Conservation (phyloP, 2,329 filamentous ascomycete genomes). For the Xylaria sp. region DNA sequence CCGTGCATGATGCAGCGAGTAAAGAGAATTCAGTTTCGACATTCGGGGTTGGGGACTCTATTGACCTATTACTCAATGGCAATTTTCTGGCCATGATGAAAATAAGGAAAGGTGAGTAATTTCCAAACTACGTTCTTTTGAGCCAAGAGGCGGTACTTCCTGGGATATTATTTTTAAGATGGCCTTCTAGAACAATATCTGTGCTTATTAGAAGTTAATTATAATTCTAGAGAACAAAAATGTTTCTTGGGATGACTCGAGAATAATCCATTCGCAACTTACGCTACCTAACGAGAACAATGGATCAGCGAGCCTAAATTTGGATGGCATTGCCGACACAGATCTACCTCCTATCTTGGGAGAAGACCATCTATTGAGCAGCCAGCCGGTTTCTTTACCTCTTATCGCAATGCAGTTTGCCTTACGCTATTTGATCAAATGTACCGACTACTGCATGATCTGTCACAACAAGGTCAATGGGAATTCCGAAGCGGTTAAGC, state of each 20-base stretch:
- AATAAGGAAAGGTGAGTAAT: constrained; percentile 51
- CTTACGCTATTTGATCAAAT: constrained; percentile 77
- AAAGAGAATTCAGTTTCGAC: constrained; percentile 50
- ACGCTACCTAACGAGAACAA: background rate
- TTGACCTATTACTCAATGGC: constrained; percentile 71
- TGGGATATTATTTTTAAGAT: background rate
- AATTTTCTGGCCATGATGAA: constrained; percentile 68
- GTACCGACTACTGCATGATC: constrained; percentile 85
- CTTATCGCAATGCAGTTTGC: constrained; percentile 74
- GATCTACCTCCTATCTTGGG: constrained; percentile 36
- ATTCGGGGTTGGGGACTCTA: constrained; percentile 73
- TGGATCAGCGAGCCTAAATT: too few relatives aligned
- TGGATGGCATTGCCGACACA: constrained; percentile 14
- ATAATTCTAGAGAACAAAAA: background rate
- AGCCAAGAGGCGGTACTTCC: background rate
- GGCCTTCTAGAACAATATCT: background rate
- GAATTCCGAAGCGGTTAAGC: constrained; percentile 73
- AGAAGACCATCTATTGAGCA: constrained; percentile 40
- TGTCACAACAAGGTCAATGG: constrained; percentile 73
- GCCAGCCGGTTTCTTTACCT: constrained; percentile 54
- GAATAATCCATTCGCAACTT: constrained; percentile 43
- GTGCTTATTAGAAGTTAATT: constrained; percentile 1
- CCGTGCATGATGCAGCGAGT: constrained; percentile 16
- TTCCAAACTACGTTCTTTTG: background rate
- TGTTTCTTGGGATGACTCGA: constrained; percentile 51